These are phyloP conservation scores for Ophiognomonia clavigignenti-juglandacearum DNA, from an alignment of 2,329 filamentous ascomycete genomes.

Conservation along the genomic window DNA sequence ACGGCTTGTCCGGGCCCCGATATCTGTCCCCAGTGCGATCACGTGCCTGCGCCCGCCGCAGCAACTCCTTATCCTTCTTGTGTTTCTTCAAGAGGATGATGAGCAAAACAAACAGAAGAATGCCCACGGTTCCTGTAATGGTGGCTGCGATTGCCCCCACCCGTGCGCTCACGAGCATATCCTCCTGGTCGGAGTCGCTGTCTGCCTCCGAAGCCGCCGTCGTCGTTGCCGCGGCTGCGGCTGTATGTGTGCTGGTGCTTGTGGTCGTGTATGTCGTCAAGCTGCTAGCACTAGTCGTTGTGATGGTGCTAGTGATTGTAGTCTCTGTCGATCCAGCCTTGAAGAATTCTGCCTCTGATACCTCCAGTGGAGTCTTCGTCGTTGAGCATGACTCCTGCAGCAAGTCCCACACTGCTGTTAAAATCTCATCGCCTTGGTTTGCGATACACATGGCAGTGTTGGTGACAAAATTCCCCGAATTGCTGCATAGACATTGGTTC, in stretches of 20 bases:
- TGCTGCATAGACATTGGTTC: slow-evolving; percentile 46
- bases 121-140: slow-evolving; percentile 4
- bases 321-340: not conserved
- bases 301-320: slow-evolving; percentile 8
- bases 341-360: slow-evolving; percentile 4
- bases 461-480: slow-evolving; percentile 44
- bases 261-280: slow-evolving; percentile 9
- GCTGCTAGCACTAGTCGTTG: slow-evolving; percentile 5
- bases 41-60: slow-evolving; percentile 6
- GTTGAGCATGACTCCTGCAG: slow-evolving; percentile 6
- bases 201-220: too few species aligned
- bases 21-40: too few species aligned
- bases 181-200: not conserved
- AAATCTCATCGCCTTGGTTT: not conserved
- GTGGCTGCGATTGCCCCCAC: slow-evolving; percentile 11
- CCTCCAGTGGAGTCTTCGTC: slow-evolving; percentile 7
- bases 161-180: slow-evolving; percentile 1
- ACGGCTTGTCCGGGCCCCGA: slow-evolving; percentile 1
- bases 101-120: slow-evolving; percentile 6
- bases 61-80: slow-evolving; percentile 4
- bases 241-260: not conserved
- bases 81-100: slow-evolving; percentile 9
- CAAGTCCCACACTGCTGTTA: slow-evolving; percentile 5
- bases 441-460: slow-evolving; percentile 42
- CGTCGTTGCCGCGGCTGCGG: not conserved